Conservation (phyloP, 352 stramenopile genomes). For the Pythium utonaiense region DNA sequence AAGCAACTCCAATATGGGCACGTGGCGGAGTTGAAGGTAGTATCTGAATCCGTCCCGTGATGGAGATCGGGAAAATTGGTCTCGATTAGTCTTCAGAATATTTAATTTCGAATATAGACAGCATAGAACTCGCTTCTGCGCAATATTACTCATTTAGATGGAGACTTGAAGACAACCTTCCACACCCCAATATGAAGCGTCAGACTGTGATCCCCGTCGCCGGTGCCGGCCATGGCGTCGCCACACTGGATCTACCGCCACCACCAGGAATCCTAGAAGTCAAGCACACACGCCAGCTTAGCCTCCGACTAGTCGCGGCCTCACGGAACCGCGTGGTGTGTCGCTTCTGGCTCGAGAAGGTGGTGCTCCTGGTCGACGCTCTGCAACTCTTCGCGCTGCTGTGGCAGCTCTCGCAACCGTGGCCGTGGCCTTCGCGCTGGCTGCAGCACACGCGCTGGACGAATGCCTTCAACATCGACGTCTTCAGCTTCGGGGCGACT, state of each 20-base stretch:
- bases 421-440: conserved; percentile 65
- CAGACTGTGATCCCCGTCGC: not conserved
- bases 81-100: too few species aligned
- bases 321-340: conserved; percentile 21
- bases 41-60: too few species aligned
- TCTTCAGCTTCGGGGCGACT: conserved; percentile 44
- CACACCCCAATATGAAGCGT: not conserved
- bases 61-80: too few species aligned
- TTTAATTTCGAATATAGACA: too few species aligned
- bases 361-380: conserved; percentile 35
- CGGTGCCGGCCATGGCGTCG: not conserved
- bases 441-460: conserved; percentile 44
- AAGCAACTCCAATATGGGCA: too few species aligned
- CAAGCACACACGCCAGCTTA: conserved; percentile 9
- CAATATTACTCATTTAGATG: too few species aligned
- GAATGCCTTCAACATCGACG: conserved; percentile 50
- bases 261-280: conserved; percentile 15
- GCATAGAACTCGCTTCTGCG: too few species aligned
- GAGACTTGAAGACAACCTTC: too few species aligned
- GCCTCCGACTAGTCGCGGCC: conserved; percentile 7
- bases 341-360: conserved; percentile 66
- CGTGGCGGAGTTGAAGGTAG: too few species aligned
- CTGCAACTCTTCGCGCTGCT: conserved; percentile 65
- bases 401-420: conserved; percentile 77
- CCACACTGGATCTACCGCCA: not conserved